Evolutionary conservation across 805 yeast genomes (phyloP).

Genomic region (Spathaspora passalidarum): DNA sequence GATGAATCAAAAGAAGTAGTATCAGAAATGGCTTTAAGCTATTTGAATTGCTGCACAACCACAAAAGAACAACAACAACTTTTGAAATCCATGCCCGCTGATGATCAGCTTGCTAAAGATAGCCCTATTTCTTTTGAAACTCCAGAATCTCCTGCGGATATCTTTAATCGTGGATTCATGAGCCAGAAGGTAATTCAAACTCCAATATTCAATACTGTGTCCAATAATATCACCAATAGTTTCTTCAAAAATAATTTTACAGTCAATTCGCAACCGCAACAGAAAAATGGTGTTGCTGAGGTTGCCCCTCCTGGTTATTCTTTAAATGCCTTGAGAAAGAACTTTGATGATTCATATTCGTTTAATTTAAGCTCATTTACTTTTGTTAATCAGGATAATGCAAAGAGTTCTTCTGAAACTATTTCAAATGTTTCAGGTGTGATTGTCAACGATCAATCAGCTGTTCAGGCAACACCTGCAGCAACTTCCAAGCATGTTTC

Average conservation of each 20-base stretch:
- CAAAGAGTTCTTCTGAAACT: background rate
- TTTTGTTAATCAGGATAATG: slow-evolving; percentile 19
- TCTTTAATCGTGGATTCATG: background rate
- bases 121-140: background rate
- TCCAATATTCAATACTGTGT: slow-evolving; percentile 23
- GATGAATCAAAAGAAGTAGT: background rate
- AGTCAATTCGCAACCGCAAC: background rate
- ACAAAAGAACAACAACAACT: background rate
- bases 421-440: background rate
- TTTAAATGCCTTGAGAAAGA: too few relatives aligned
- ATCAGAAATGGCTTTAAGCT: background rate
- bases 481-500: background rate
- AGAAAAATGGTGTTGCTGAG: background rate
- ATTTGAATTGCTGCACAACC: background rate
- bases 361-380: slow-evolving; percentile 36
- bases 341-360: slow-evolving; percentile 27
- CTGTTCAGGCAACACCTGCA: background rate
- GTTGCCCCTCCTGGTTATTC: background rate
- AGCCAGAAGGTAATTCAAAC: slow-evolving; percentile 17
- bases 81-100: background rate
- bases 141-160: background rate
- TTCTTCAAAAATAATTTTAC: slow-evolving; percentile 29
- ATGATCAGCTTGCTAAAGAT: background rate
- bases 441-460: background rate
- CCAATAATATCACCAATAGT: slow-evolving; percentile 35